A percentile compares a stretch with the other conserved stretches of the same genome.
These are phyloP conservation scores for Candida maltosa DNA, from an alignment of 805 yeast genomes.

Conservation along the genomic window DNA sequence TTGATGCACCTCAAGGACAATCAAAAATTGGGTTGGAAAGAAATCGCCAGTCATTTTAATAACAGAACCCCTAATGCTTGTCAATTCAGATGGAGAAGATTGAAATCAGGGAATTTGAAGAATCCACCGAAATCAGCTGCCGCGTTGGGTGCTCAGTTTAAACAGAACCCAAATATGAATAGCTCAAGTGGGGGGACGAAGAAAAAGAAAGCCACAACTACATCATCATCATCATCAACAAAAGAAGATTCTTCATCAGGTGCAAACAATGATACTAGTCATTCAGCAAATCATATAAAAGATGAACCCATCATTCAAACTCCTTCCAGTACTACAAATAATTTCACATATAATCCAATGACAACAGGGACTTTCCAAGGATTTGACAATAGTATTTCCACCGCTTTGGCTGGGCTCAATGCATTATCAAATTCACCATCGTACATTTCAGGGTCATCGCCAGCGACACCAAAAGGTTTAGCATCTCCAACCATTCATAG, in stretches of 20 bases:
- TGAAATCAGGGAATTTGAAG: constrained; percentile 41
- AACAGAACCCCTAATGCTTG: constrained; percentile 48
- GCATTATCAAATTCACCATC: constrained; percentile 37
- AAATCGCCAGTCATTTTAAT: constrained; percentile 40
- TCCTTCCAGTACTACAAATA: too few relatives aligned
- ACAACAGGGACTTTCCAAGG: constrained; percentile 30
- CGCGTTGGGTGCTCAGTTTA: constrained; percentile 13
- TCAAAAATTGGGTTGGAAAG: constrained; percentile 48
- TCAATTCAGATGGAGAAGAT: constrained; percentile 45
- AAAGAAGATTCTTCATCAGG: too few relatives aligned
- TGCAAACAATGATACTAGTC: too few relatives aligned
- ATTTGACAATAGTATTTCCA: constrained; percentile 36
- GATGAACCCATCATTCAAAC: too few relatives aligned
- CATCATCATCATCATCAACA: constrained; percentile 1
- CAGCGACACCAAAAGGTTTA: constrained; percentile 17
- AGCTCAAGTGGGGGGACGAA: constrained; percentile 4
- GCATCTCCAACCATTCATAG: constrained; percentile 16
- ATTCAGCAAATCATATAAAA: too few relatives aligned
- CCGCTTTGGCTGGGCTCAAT: constrained; percentile 43
- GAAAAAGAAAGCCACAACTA: constrained; percentile 7
- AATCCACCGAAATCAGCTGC: constrained; percentile 41
- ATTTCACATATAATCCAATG: constrained; percentile 5
- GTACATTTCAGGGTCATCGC: constrained; percentile 23
- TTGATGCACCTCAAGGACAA: constrained; percentile 44
- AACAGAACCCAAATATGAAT: constrained; percentile 5